Evolutionary conservation across 495 filamentous ascomycete genomes (phyloP).

Genomic region (Diplogelasinospora grovesii): DNA sequence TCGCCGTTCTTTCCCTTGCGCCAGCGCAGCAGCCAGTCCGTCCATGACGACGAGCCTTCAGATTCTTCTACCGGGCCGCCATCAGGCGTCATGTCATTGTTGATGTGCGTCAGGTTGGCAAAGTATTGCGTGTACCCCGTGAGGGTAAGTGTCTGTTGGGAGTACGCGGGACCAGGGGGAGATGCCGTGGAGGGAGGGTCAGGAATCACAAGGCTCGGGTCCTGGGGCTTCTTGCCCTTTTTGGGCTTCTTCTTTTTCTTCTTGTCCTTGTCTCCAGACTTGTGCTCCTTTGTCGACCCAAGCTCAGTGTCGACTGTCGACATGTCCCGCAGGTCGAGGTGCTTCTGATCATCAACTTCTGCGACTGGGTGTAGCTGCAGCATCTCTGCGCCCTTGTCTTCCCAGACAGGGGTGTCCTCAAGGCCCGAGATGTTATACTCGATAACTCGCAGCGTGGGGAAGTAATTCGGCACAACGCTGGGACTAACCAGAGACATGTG

Average conservation of each 20-base stretch:
- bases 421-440: constrained; percentile 92
- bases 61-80: neutral
- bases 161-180: constrained; percentile 87
- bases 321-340: constrained; percentile 15
- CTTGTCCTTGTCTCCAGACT: constrained; percentile 33
- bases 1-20: constrained; percentile 50
- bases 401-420: constrained; percentile 45
- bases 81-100: constrained; percentile 41
- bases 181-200: constrained; percentile 62
- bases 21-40: constrained; percentile 32
- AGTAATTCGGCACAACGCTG: constrained; percentile 89
- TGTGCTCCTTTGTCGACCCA: constrained; percentile 4
- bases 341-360: constrained; percentile 10
- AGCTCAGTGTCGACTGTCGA: neutral
- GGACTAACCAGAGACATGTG: constrained; percentile 70
- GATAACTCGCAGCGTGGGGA: constrained; percentile 76
- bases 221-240: constrained; percentile 49
- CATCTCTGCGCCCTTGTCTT: constrained; percentile 17
- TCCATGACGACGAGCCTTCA: constrained; percentile 16
- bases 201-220: constrained; percentile 60
- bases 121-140: constrained; percentile 83
- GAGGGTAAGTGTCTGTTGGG: constrained; percentile 69
- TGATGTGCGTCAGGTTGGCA: constrained; percentile 84
- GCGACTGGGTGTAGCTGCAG: neutral
- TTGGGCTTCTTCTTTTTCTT: constrained; percentile 48